Evolutionary conservation across 805 yeast genomes (phyloP), one percentile per base, ranked within the genome.

Genomic region (Kazachstania kunashirensis): DNA sequence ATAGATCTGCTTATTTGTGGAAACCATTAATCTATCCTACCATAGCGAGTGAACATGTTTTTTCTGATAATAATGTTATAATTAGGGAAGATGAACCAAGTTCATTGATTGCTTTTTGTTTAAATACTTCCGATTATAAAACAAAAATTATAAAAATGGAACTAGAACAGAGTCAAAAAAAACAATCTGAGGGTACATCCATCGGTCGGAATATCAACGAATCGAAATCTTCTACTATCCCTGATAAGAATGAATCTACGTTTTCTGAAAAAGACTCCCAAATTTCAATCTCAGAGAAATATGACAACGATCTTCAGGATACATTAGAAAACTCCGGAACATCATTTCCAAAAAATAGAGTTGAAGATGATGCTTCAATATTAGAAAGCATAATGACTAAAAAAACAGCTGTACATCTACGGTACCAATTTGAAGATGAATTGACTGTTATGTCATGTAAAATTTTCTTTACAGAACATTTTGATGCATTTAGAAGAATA

Each of bases 1-100:
- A 92, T 60, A 66, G 98, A 50, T 84, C 97, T 1, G 92, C 96
- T 0, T 80, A 94, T 2, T 68, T 92, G 15, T 94, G 97, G 97
- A 86, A 84, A 46, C 94, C 96, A 0, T 65, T 92, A 24, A 79
- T 74, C 14, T 88, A 86, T 58, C 95, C 97, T 2, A 66, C 88
- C 2, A 45, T 61, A 2, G 71, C 86, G 0, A 71, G 80, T 0
- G 97, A 92, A 53, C 97, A 92, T 55, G 75, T 89, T 1, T 92
- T 92, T 65, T 85, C 84, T 14, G 97, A 94, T 53, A 84, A 94
- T 6, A 85, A 84, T 56, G 95, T 92, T 15, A 79, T 92, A 40
- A 89, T 92, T 8, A 66, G 98, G 34, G 99, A 92, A 50, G 96
- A 85, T 56, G 99, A 92, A 55, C 98, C 97, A 8, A 81, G 94